phyloP scores from a whole-genome alignment of 768 basidiomycete genomes.

The Tylopilus intermedius region DNA sequence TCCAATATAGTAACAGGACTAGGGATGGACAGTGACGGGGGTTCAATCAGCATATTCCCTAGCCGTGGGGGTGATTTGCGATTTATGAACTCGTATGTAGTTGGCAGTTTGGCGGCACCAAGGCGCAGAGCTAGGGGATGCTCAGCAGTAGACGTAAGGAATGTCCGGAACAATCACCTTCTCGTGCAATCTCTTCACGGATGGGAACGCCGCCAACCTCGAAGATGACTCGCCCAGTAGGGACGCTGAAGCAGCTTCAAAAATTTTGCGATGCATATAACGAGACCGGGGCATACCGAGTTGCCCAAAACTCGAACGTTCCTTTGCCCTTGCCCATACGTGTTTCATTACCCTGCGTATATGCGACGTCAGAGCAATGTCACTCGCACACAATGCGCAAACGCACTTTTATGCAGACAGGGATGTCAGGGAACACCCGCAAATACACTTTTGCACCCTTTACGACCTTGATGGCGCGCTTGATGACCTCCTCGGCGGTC shows the following conservation, averaged over 20 bases:
- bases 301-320: slow-evolving; percentile 95
- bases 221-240: slow-evolving; percentile 85
- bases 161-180: slow-evolving; percentile 48
- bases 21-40: neutral
- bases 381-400: neutral
- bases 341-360: slow-evolving; percentile 83
- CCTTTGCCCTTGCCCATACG: slow-evolving; percentile 99
- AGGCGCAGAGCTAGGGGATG: slow-evolving; percentile 66
- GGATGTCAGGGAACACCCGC: slow-evolving; percentile 93
- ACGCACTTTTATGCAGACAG: slow-evolving; percentile 91
- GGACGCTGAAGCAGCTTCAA: slow-evolving; percentile 51
- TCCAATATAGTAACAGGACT: slow-evolving; percentile 14
- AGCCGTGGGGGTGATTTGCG: slow-evolving; percentile 64
- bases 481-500: slow-evolving; percentile 81
- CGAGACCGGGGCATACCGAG: slow-evolving; percentile 49
- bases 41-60: slow-evolving; percentile 58
- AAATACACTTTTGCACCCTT: slow-evolving; percentile 86
- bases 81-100: slow-evolving; percentile 81
- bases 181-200: slow-evolving; percentile 87
- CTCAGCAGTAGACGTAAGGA: slow-evolving; percentile 1
- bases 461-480: slow-evolving; percentile 81
- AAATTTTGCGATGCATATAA: neutral
- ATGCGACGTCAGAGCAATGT: neutral
- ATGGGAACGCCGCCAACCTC: slow-evolving; percentile 90
- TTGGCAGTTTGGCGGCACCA: slow-evolving; percentile 84